Evolutionary conservation across 2,329 filamentous ascomycete genomes (phyloP).

Genomic region (Zasmidium cellare): DNA sequence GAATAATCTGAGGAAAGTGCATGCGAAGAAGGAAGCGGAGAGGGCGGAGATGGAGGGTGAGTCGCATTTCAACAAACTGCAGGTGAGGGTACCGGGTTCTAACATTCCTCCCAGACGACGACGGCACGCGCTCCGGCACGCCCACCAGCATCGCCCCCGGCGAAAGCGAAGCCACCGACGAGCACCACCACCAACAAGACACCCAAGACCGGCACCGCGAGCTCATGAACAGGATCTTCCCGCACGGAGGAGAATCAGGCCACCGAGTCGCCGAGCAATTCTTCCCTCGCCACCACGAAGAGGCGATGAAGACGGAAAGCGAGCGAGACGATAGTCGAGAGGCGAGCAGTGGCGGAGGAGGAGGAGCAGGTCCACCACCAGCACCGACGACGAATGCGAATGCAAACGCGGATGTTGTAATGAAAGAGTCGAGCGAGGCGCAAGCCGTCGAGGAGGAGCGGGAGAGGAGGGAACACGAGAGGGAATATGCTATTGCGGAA

Average conservation of each 20-base stretch:
- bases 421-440: slow-evolving; percentile 15
- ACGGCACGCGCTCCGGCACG: slow-evolving; percentile 21
- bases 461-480: background rate
- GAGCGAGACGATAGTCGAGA: slow-evolving; percentile 5
- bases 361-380: background rate
- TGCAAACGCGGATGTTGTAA: slow-evolving; percentile 12
- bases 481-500: background rate
- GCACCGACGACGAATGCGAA: background rate
- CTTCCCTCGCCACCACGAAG: slow-evolving; percentile 20
- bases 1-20: slow-evolving; percentile 53
- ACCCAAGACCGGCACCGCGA: slow-evolving; percentile 29
- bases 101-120: slow-evolving; percentile 1
- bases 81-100: too few relatives aligned
- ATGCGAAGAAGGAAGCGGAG: slow-evolving; percentile 49
- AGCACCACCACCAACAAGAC: slow-evolving; percentile 12
- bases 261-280: slow-evolving; percentile 22
- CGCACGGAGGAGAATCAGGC: slow-evolving; percentile 22
- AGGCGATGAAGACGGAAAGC: slow-evolving; percentile 14
- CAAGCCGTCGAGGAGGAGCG: slow-evolving; percentile 2
- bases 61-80: slow-evolving; percentile 12
- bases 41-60: slow-evolving; percentile 31
- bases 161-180: slow-evolving; percentile 21
- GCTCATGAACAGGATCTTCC: slow-evolving; percentile 34
- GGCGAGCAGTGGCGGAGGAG: slow-evolving; percentile 5
- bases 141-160: slow-evolving; percentile 18